A percentile compares a stretch with the other conserved stretches of the same genome.
phyloP scores from a whole-genome alignment of 108 stramenopile genomes.

The Skeletonema potamos region DNA sequence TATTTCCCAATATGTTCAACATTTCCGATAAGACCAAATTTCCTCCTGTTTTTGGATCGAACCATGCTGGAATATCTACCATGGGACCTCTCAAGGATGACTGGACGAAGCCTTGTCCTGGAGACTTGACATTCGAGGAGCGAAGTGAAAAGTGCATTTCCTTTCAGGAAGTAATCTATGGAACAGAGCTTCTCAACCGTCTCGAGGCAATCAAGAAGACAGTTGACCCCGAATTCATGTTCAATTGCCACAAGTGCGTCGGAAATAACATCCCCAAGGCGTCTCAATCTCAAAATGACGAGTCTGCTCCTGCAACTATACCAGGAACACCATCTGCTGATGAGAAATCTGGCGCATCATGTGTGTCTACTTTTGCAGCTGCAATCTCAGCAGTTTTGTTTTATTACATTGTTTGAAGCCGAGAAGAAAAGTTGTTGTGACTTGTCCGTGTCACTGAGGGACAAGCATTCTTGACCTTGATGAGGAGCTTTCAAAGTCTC shows the following conservation, averaged over 20 bases:
- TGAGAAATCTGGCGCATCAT: no score
- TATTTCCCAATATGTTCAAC: constrained; percentile 23
- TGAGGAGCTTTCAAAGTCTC: no score
- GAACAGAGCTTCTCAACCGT: constrained; percentile 30
- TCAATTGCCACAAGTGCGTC: constrained; percentile 24
- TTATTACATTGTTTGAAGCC: no score
- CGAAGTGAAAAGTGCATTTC: constrained; percentile 34
- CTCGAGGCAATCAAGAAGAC: constrained; percentile 39
- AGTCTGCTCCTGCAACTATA: no score
- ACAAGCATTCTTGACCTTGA: no score
- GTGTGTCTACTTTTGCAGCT: no score
- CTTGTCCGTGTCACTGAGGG: no score
- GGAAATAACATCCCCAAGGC: no score
- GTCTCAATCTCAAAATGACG: no score
- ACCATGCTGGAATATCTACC: constrained; percentile 24
- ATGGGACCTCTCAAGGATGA: constrained; percentile 40
- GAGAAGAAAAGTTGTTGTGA: no score
- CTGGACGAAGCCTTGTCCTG: constrained; percentile 42
- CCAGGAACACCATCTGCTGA: no score
- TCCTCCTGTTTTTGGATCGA: constrained; percentile 15
- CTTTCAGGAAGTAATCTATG: constrained; percentile 26
- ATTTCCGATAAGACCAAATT: constrained; percentile 13
- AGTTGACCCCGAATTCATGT: constrained; percentile 42
- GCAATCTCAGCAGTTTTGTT: no score
- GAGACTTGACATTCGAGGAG: constrained; percentile 26